Conservation (phyloP, 495 filamentous ascomycete species). For the Sporormia fimetaria region DNA sequence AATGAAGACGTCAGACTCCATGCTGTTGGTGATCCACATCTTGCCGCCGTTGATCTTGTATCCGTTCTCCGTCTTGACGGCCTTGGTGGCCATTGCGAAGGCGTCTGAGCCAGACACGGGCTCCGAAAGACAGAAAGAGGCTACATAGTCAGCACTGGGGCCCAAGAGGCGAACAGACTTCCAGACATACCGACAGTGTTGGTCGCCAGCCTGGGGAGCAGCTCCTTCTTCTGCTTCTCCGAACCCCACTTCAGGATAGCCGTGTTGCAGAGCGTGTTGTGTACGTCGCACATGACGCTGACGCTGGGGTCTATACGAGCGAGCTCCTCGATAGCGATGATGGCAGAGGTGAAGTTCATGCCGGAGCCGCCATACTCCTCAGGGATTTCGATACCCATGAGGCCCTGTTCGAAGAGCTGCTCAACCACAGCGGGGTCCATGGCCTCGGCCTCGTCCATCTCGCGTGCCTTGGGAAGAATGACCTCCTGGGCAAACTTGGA, state of each 20-base stretch:
- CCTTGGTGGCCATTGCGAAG: conserved; percentile 86
- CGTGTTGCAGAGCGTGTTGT: conserved; percentile 97
- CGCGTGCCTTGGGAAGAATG: conserved; percentile 82
- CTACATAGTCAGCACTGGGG: conserved; percentile 30
- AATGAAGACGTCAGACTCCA: conserved; percentile 91
- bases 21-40: conserved; percentile 99
- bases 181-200: conserved; percentile 50
- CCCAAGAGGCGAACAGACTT: not conserved
- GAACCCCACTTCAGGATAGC: conserved; percentile 78
- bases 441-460: conserved; percentile 92
- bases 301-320: conserved; percentile 91
- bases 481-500: conserved; percentile 81
- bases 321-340: conserved; percentile 93
- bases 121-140: conserved; percentile 93
- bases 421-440: conserved; percentile 88
- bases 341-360: conserved; percentile 97
- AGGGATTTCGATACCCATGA: conserved; percentile 96
- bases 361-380: conserved; percentile 93
- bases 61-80: conserved; percentile 61
- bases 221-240: conserved; percentile 62
- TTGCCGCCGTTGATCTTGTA: conserved; percentile 85
- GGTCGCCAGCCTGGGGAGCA: conserved; percentile 77
- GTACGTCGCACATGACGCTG: conserved; percentile 84
- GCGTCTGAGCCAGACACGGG: conserved; percentile 89
- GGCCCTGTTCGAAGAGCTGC: conserved; percentile 88